Evolutionary conservation across 768 basidiomycete species (phyloP).

Genomic region (Pleurotus ostreatus): DNA sequence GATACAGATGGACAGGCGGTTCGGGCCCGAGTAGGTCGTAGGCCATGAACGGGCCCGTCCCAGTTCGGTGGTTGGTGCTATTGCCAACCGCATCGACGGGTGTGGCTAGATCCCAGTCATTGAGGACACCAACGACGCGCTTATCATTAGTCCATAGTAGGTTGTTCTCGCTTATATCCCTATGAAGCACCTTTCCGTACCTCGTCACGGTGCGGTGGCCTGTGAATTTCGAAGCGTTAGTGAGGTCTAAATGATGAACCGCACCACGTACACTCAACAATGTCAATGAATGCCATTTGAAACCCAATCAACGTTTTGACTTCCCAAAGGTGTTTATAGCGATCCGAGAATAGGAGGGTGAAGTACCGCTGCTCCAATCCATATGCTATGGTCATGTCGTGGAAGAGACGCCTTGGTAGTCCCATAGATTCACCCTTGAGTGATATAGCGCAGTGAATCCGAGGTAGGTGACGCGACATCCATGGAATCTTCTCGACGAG

Average conservation of each 20-base stretch:
- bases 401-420: constrained; percentile 9
- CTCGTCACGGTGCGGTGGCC: too few relatives aligned
- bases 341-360: constrained; percentile 14
- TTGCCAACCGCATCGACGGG: constrained; percentile 6
- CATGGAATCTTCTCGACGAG: constrained; percentile 10
- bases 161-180: constrained; percentile 27
- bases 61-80: constrained; percentile 14
- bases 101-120: constrained; percentile 24
- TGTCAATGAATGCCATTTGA: constrained; percentile 22
- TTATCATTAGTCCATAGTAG: too few relatives aligned
- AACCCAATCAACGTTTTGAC: constrained; percentile 19
- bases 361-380: constrained; percentile 13
- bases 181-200: too few relatives aligned
- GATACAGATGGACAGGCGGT: constrained; percentile 18
- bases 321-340: constrained; percentile 19
- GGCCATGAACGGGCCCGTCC: constrained; percentile 26
- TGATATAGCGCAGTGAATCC: background rate
- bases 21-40: constrained; percentile 18
- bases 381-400: background rate
- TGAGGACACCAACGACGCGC: constrained; percentile 19
- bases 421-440: constrained; percentile 7
- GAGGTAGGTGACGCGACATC: constrained; percentile 14
- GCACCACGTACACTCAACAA: constrained; percentile 31
- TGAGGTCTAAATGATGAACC: too few relatives aligned
- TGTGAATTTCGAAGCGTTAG: too few relatives aligned